Evolutionary conservation across 179 eudicot species (phyloP), one percentile per base, ranked within the genome.

Genomic region (Silene coronaria): DNA sequence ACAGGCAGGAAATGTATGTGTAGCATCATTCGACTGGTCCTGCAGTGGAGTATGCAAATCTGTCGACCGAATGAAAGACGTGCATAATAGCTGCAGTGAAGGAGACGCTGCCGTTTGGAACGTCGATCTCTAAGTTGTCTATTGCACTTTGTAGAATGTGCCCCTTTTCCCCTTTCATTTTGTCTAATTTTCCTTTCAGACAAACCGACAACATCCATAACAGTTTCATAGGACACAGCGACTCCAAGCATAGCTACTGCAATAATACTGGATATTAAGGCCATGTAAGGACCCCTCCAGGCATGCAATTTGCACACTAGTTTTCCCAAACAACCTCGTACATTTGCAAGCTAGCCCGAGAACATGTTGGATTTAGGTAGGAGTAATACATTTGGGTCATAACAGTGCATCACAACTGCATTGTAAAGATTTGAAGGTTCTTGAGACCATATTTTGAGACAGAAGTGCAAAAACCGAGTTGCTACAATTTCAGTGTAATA

Each of bases 1-100:
- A 30, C 81, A 82, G 67, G 78, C 86, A 11, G 89, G 92, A 66
- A 85, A 84, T 46, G 57, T 79, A 6, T 89, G 92, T 26, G 88
- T 77, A 67, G 92, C 92, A n/a, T 85, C 92, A 13, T 89, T 87
- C 57, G 92, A 89, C 75, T 89, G 92, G 92, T 62, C 82, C 0
- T 88, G 89, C 87, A 87, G 90, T 24, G 90, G 90, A 5, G 74
- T 87, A 59, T 87, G 90, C 78, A 83, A 83, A 62, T 87, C 88
- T 11, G 85, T 87, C 6, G 85, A 85, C 67, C 79, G 85, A 48
- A 83, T 87, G 88, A 80, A 78, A 71, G 79, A 76, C 2, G 86
- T 87, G 51, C 90, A 87, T 45, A 65, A 45, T 70, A 55, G 77
- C 21, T 87, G 90, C 53, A 87, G 88, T 55, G 90, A 87, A 81